A percentile compares a stretch with the other conserved stretches of the same genome.
Conservation (phyloP, 2,329 filamentous ascomycete genomes). For the Hymenotorrendiella dingleyae region DNA sequence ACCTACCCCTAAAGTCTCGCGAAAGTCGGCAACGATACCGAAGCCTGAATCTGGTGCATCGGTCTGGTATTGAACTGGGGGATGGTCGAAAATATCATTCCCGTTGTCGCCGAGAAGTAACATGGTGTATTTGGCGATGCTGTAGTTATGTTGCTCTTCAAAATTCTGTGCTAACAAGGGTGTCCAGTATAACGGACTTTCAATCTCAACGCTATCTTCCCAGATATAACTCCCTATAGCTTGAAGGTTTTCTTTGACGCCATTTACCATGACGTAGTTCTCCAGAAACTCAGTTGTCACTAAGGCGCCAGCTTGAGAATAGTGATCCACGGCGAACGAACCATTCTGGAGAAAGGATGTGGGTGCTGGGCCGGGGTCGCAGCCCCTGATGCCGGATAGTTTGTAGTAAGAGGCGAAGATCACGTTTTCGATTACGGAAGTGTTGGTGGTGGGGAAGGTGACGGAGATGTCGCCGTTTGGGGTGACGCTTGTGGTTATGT, state of each 20-base stretch:
- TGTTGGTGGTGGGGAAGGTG: too few species aligned
- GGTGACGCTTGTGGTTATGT: not conserved
- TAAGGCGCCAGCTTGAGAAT: conserved; percentile 32
- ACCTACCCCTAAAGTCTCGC: conserved; percentile 4
- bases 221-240: conserved; percentile 33
- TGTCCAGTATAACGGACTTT: conserved; percentile 33
- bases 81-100: not conserved
- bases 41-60: conserved; percentile 10
- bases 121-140: conserved; percentile 30
- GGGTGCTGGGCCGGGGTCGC: too few species aligned
- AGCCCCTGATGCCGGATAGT: not conserved
- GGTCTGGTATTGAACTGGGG: not conserved
- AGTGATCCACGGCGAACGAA: conserved; percentile 35
- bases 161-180: conserved; percentile 25
- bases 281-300: conserved; percentile 35
- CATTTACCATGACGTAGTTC: conserved; percentile 32
- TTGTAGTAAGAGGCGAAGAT: conserved; percentile 7
- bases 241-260: conserved; percentile 27
- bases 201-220: conserved; percentile 34
- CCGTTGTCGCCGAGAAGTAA: conserved; percentile 25
- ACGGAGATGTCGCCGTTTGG: not conserved
- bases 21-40: conserved; percentile 12
- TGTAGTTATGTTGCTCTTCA: conserved; percentile 28
- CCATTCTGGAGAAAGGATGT: conserved; percentile 31
- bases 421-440: conserved; percentile 11